Conservation (phyloP, 2,329 filamentous ascomycete genomes). For the Coleophoma crateriformis region DNA sequence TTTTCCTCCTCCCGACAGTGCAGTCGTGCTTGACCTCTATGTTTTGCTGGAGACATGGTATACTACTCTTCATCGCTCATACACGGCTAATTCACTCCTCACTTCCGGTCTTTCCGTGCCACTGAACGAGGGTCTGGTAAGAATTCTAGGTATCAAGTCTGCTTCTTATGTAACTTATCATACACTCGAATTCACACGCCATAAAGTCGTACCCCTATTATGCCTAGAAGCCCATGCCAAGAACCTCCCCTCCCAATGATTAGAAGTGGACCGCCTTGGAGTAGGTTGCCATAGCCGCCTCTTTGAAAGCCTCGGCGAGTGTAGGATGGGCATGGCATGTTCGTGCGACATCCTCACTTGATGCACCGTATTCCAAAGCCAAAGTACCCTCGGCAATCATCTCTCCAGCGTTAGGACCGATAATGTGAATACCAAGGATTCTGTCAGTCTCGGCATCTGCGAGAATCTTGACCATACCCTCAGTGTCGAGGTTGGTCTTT, state of each 20-base stretch:
- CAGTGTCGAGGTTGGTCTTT: constrained; percentile 96
- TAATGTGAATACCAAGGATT: constrained; percentile 92
- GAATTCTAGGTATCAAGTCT: constrained; percentile 6
- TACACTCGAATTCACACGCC: constrained; percentile 20
- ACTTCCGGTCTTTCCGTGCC: too few species aligned
- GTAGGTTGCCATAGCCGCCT: constrained; percentile 97
- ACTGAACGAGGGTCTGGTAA: not conserved
- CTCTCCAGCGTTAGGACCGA: constrained; percentile 92
- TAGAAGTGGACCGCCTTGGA: constrained; percentile 95
- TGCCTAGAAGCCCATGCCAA: constrained; percentile 2
- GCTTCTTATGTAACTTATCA: constrained; percentile 20
- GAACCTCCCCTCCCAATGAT: constrained; percentile 4
- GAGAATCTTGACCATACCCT: constrained; percentile 95
- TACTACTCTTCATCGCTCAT: too few species aligned
- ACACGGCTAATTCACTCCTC: too few species aligned
- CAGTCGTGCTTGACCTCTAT: too few species aligned
- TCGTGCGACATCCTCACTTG: constrained; percentile 87
- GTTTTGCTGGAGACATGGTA: too few species aligned
- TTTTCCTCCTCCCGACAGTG: too few species aligned
- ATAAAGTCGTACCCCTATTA: constrained; percentile 1
- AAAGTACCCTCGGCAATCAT: constrained; percentile 98
- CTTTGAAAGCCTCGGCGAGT: constrained; percentile 95
- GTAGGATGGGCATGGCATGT: constrained; percentile 91
- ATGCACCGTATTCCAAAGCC: constrained; percentile 93
- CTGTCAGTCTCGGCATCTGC: constrained; percentile 95